Conservation (phyloP, 2,329 filamentous ascomycete genomes). For the Polychaeton citri region DNA sequence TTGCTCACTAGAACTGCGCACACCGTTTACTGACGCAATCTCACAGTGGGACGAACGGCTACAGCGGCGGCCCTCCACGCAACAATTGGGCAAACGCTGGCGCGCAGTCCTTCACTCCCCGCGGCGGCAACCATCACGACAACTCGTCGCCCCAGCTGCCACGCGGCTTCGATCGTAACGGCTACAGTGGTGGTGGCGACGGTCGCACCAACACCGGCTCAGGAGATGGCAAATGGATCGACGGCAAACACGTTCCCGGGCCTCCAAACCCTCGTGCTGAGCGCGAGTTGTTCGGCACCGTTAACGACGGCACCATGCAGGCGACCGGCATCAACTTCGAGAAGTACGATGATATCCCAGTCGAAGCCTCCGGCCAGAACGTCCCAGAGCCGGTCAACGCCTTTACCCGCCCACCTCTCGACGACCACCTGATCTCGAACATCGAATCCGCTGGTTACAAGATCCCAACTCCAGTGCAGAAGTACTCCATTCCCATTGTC, state of each 20-base stretch:
- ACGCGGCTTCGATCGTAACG: conserved; percentile 47
- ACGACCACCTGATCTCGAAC: conserved; percentile 85
- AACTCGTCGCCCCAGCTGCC: conserved; percentile 23
- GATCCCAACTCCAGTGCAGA: conserved; percentile 92
- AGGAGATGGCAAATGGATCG: conserved; percentile 90
- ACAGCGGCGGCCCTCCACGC: conserved; percentile 32
- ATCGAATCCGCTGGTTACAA: conserved; percentile 92
- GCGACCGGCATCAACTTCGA: conserved; percentile 99
- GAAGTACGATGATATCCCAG: conserved; percentile 99
- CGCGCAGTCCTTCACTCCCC: conserved; percentile 44
- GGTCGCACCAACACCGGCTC: conserved; percentile 58
- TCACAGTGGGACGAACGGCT: conserved; percentile 36
- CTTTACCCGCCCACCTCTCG: conserved; percentile 90
- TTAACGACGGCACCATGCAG: conserved; percentile 88
- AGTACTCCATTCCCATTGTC: conserved; percentile 98
- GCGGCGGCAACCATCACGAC: conserved; percentile 25
- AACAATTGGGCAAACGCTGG: conserved; percentile 38
- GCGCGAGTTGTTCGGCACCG: conserved; percentile 84
- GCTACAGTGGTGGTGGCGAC: conserved; percentile 45
- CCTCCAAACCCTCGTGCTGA: conserved; percentile 79
- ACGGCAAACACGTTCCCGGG: conserved; percentile 90
- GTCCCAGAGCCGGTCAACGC: conserved; percentile 82
- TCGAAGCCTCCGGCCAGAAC: conserved; percentile 87
- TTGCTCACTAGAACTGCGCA: conserved; percentile 31
- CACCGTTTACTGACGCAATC: too few relatives aligned